These are phyloP conservation scores for Boechera divaricarpa DNA, from an alignment of 345 rosid genomes.

Conservation along the genomic window DNA sequence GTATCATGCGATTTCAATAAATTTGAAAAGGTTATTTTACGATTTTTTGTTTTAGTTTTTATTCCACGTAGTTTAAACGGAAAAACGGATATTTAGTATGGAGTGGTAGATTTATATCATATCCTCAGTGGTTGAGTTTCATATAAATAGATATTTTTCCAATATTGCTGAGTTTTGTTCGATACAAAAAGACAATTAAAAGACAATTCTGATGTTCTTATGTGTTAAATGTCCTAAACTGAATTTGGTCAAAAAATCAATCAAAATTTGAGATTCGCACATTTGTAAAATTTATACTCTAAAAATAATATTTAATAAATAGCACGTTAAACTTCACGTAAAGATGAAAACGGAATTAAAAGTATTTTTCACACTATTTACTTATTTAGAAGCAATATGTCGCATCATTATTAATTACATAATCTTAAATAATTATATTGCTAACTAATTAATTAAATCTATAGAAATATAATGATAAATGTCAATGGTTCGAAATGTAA, in stretches of 20 bases:
- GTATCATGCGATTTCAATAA: no score
- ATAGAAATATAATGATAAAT: neutral
- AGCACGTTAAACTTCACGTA: neutral
- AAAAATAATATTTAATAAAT: no score
- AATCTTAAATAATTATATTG: neutral
- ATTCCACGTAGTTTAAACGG: no score
- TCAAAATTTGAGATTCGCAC: no score
- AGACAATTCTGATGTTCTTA: no score
- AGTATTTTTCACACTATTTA: neutral
- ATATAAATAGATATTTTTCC: no score
- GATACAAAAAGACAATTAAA: neutral
- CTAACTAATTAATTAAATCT: neutral
- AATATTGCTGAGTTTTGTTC: neutral
- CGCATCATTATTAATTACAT: neutral
- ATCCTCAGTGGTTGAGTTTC: neutral
- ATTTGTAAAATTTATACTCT: no score
- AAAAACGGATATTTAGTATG: no score
- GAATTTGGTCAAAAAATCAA: neutral
- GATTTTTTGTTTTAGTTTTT: no score
- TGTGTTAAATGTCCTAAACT: neutral
- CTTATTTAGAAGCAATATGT: neutral
- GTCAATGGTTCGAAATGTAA: neutral
- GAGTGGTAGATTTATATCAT: no score
- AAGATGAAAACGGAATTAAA: neutral
- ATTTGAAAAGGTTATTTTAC: no score